Conservation (phyloP, 371 early-diverging fungal genomes). For the Rhizopus delemar region DNA sequence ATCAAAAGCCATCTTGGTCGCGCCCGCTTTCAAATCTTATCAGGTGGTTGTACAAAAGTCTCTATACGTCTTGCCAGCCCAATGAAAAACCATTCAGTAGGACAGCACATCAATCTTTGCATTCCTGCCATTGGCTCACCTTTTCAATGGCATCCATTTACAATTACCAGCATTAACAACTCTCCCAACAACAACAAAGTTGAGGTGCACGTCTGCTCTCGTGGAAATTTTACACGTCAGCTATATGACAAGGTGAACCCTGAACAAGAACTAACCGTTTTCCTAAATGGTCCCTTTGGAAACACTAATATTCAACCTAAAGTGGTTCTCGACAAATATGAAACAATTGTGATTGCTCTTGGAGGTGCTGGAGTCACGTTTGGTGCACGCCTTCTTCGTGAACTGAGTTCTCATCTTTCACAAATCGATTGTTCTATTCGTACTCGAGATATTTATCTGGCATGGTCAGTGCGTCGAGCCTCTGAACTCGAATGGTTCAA, state of each 20-base stretch:
- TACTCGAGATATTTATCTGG: conserved; percentile 33
- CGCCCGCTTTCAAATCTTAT: conserved; percentile 49
- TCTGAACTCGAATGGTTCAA: conserved; percentile 57
- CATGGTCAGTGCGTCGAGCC: conserved; percentile 40
- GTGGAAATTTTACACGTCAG: conserved; percentile 56
- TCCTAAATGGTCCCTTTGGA: conserved; percentile 56
- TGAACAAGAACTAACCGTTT: conserved; percentile 39
- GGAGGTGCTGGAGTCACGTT: conserved; percentile 62
- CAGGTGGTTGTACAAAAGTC: conserved; percentile 49
- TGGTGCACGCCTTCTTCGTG: conserved; percentile 53
- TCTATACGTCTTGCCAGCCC: conserved; percentile 45
- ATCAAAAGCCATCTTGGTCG: conserved; percentile 51
- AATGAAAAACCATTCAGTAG: conserved; percentile 41
- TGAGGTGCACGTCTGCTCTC: conserved; percentile 50
- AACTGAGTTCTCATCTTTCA: conserved; percentile 23
- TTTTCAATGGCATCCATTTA: conserved; percentile 68
- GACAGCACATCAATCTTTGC: conserved; percentile 59
- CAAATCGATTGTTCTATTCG: background rate
- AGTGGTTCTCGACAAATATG: conserved; percentile 24
- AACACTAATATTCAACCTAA: conserved; percentile 14
- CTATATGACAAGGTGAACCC: conserved; percentile 40
- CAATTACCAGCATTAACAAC: conserved; percentile 46
- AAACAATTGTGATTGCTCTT: conserved; percentile 43
- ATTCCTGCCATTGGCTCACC: conserved; percentile 52
- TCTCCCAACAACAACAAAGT: conserved; percentile 12